These are phyloP conservation scores for Hyphopichia burtonii DNA, from an alignment of 1,139 yeast genomes.

Conservation along the genomic window DNA sequence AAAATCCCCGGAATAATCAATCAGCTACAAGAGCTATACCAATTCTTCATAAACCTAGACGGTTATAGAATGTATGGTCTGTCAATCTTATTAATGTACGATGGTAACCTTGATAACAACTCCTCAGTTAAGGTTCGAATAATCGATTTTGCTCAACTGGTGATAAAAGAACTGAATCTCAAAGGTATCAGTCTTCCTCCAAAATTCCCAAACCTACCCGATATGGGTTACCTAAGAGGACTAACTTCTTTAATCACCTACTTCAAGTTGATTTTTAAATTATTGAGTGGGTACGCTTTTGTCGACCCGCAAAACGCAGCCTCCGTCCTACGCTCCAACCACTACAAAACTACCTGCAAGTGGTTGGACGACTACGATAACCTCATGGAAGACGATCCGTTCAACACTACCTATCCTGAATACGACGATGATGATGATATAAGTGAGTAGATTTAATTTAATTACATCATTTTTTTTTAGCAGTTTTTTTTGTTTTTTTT, in stretches of 20 bases:
- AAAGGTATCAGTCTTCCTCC: constrained; percentile 44
- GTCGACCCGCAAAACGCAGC: constrained; percentile 17
- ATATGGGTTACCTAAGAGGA: constrained; percentile 85
- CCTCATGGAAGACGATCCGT: constrained; percentile 18
- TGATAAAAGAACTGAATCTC: constrained; percentile 47
- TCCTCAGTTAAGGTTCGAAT: constrained; percentile 58
- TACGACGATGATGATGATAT: constrained; percentile 20
- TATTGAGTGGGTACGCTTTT: constrained; percentile 34
- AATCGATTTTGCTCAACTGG: constrained; percentile 95
- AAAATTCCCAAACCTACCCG: constrained; percentile 58
- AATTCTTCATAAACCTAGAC: constrained; percentile 52
- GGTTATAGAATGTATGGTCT: constrained; percentile 96
- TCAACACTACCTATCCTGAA: constrained; percentile 22
- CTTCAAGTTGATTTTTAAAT: constrained; percentile 53
- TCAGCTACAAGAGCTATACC: constrained; percentile 57
- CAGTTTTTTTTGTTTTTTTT: too few species aligned
- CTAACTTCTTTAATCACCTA: constrained; percentile 64
- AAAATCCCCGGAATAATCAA: constrained; percentile 68
- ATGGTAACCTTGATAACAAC: constrained; percentile 45
- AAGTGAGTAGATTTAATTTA: constrained; percentile 20
- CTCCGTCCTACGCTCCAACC: neutral
- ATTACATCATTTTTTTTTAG: neutral
- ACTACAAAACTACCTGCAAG: constrained; percentile 21
- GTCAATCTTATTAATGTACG: constrained; percentile 84
- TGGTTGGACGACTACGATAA: constrained; percentile 49